Conservation (phyloP, 2,329 filamentous ascomycete genomes). For the Fusarium luffae region DNA sequence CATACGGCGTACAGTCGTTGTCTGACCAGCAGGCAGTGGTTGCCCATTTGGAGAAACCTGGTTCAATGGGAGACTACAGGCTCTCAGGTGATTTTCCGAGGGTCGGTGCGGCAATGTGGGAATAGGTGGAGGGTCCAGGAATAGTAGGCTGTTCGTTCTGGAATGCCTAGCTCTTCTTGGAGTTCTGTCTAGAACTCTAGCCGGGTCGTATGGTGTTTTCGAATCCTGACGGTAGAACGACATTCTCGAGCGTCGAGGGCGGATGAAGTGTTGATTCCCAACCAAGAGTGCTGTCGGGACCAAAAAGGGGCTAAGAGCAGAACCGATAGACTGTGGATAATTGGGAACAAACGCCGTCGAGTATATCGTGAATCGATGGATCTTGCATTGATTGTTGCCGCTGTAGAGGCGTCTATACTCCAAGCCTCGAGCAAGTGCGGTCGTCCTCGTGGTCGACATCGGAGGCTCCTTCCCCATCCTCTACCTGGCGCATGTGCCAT, state of each 20-base stretch:
- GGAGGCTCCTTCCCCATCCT: slow-evolving; percentile 42
- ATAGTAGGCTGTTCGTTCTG: slow-evolving; percentile 10
- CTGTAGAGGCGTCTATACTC: slow-evolving; percentile 4
- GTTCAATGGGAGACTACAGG: background rate
- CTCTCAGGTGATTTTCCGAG: slow-evolving; percentile 25
- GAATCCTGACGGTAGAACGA: slow-evolving; percentile 56
- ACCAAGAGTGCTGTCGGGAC: slow-evolving; percentile 44
- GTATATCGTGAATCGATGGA: slow-evolving; percentile 47
- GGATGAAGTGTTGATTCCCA: slow-evolving; percentile 32
- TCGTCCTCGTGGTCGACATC: slow-evolving; percentile 39
- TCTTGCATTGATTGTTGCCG: slow-evolving; percentile 30
- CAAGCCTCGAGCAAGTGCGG: slow-evolving; percentile 10
- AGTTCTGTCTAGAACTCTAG: background rate
- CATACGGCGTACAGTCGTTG: slow-evolving; percentile 51
- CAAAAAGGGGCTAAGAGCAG: slow-evolving; percentile 51
- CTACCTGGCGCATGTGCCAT: slow-evolving; percentile 36
- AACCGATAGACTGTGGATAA: slow-evolving; percentile 62
- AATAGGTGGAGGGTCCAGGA: slow-evolving; percentile 27
- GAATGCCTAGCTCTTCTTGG: background rate
- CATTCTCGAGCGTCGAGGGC: slow-evolving; percentile 51
- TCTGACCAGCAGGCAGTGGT: slow-evolving; percentile 13
- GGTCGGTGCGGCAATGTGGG: slow-evolving; percentile 23
- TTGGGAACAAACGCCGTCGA: slow-evolving; percentile 51
- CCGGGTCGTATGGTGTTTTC: slow-evolving; percentile 48
- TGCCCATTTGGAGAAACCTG: slow-evolving; percentile 20